These are phyloP conservation scores for Cucurbita ficifolia DNA, from an alignment of 306 rosid species.

Conservation along the genomic window DNA sequence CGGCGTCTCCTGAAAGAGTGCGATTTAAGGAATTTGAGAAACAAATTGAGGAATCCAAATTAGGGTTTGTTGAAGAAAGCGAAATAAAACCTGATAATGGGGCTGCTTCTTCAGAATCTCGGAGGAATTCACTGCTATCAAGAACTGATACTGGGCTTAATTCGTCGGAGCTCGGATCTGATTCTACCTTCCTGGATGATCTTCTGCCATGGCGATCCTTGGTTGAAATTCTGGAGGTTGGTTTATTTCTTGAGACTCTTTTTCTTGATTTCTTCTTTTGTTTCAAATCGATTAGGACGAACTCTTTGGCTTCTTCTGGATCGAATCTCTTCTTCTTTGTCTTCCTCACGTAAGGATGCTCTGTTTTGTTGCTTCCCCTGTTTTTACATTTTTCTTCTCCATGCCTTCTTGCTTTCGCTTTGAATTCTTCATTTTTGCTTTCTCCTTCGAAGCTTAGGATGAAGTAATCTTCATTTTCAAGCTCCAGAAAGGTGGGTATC, in stretches of 20 bases:
- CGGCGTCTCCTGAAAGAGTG: constrained; percentile 19
- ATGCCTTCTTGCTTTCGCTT: constrained; percentile 25
- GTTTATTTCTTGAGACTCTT: constrained; percentile 17
- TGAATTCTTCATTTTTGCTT: constrained; percentile 9
- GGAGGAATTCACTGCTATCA: constrained; percentile 26
- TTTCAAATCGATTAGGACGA: constrained; percentile 11
- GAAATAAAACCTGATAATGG: constrained; percentile 43
- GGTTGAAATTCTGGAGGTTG: constrained; percentile 19
- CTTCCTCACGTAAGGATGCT: constrained; percentile 8
- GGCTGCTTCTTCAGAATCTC: constrained; percentile 15
- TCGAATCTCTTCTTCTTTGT: constrained; percentile 7
- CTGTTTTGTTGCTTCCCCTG: constrained; percentile 23
- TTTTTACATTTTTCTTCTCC: constrained; percentile 14
- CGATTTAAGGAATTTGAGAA: background rate
- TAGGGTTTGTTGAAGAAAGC: background rate
- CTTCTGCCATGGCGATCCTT: constrained; percentile 15
- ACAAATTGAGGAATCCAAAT: background rate
- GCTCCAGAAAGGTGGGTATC: constrained; percentile 34
- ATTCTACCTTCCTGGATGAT: constrained; percentile 22
- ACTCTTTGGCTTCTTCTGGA: constrained; percentile 1
- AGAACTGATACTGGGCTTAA: constrained; percentile 81
- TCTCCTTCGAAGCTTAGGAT: constrained; percentile 46
- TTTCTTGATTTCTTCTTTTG: constrained; percentile 17
- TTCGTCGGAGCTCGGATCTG: constrained; percentile 45
- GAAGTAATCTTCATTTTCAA: constrained; percentile 46